Conservation (phyloP, 139 green algal species). For the Tetradesmus lagerheimii region DNA sequence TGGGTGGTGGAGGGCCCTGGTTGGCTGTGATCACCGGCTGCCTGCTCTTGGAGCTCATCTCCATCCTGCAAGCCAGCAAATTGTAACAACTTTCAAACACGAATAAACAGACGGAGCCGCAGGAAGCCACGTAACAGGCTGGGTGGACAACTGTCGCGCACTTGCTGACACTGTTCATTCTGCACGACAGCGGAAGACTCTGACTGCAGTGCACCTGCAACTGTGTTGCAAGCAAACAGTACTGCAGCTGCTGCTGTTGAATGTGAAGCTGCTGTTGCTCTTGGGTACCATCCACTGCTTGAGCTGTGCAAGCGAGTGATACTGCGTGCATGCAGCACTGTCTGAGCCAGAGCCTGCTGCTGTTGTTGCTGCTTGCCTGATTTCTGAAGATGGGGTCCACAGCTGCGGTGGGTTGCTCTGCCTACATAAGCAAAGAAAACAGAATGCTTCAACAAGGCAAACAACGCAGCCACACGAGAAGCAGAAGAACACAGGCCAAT, state of each 20-base stretch:
- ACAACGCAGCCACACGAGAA: neutral
- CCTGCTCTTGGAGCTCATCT: conserved; percentile 54
- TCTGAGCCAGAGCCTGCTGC: neutral
- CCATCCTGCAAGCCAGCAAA: conserved; percentile 42
- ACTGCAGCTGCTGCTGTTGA: neutral
- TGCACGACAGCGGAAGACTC: neutral
- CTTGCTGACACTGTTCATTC: neutral
- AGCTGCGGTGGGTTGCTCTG: conserved; percentile 44
- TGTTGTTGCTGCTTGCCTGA: conserved; percentile 48
- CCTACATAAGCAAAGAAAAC: neutral
- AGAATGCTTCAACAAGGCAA: neutral
- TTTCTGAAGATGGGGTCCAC: conserved; percentile 59
- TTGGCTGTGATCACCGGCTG: conserved; percentile 60
- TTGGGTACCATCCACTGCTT: neutral
- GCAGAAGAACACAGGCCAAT: neutral
- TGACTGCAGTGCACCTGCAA: neutral
- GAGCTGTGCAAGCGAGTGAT: neutral
- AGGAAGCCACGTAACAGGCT: neutral
- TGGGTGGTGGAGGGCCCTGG: conserved; percentile 75
- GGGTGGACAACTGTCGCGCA: neutral
- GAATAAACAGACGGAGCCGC: no score
- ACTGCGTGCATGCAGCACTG: neutral
- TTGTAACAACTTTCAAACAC: no score
- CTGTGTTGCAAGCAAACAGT: neutral
- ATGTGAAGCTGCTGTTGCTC: neutral